Evolutionary conservation across 2,329 filamentous ascomycete genomes (phyloP).

Genomic region (Neopestalotiopsis sp.): DNA sequence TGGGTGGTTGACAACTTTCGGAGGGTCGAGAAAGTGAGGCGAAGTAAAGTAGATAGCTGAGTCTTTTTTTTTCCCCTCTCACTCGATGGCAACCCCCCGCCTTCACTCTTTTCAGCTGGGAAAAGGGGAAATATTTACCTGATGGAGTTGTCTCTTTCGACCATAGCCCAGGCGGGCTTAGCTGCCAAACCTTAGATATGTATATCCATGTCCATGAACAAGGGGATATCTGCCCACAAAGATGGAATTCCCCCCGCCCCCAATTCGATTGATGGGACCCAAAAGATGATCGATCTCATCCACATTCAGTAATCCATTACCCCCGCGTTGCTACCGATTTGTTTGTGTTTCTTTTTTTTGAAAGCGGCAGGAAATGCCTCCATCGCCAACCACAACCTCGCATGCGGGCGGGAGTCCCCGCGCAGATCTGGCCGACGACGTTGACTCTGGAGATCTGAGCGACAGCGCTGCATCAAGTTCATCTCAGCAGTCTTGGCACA

Average conservation of each 20-base stretch:
- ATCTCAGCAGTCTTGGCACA: neutral
- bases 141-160: neutral
- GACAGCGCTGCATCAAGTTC: neutral
- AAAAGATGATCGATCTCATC: neutral
- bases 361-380: neutral
- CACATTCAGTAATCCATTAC: neutral
- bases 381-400: neutral
- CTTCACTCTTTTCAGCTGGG: neutral
- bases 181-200: conserved; percentile 2
- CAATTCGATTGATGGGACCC: neutral
- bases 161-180: neutral
- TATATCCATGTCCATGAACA: neutral
- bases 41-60: neutral
- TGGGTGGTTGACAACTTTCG: neutral
- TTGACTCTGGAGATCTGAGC: neutral
- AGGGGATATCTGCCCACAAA: conserved; percentile 1
- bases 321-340: too few relatives aligned
- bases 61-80: neutral
- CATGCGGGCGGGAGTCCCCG: neutral
- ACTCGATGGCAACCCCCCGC: neutral
- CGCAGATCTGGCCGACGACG: neutral
- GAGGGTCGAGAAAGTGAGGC: neutral
- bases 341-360: too few relatives aligned
- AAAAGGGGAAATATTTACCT: neutral
- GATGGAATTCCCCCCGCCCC: neutral